Percentiles rank a stretch among this genome's conserved stretches.
Evolutionary conservation across 768 basidiomycete species (phyloP).

Genomic region (Naematelia encephala): DNA sequence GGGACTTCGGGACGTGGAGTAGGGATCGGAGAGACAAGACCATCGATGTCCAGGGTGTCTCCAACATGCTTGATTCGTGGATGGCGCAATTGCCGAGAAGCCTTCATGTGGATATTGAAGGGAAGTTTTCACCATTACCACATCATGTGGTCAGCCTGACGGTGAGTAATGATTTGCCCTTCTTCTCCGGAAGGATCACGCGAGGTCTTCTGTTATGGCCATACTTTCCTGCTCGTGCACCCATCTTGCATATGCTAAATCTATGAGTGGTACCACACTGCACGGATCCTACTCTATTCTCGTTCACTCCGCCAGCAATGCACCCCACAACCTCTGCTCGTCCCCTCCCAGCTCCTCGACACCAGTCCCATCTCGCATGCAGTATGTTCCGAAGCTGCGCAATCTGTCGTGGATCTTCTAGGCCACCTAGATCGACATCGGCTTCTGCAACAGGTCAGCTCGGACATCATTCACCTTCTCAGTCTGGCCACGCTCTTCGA

Average conservation of each 20-base stretch:
- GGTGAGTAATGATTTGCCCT: constrained; percentile 20
- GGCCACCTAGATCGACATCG: constrained; percentile 22
- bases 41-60: neutral
- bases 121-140: constrained; percentile 21
- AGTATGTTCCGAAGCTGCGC: constrained; percentile 35
- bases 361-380: constrained; percentile 9
- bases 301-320: constrained; percentile 19
- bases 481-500: constrained; percentile 37
- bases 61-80: constrained; percentile 23
- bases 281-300: constrained; percentile 31
- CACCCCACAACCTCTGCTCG: neutral
- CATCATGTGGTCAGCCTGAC: constrained; percentile 34
- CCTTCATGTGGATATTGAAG: constrained; percentile 14
- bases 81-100: constrained; percentile 11
- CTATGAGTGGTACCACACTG: constrained; percentile 39
- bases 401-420: constrained; percentile 28
- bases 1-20: constrained; percentile 5
- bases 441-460: constrained; percentile 26
- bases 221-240: neutral
- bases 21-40: constrained; percentile 1
- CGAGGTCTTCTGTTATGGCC: no score
- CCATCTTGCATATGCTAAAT: neutral
- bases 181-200: neutral
- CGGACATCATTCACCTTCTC: constrained; percentile 39
- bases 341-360: neutral